Evolutionary conservation across 2,329 filamentous ascomycete species (phyloP), one percentile per base, ranked within the genome.

Genomic region (Aspergillus candidus): DNA sequence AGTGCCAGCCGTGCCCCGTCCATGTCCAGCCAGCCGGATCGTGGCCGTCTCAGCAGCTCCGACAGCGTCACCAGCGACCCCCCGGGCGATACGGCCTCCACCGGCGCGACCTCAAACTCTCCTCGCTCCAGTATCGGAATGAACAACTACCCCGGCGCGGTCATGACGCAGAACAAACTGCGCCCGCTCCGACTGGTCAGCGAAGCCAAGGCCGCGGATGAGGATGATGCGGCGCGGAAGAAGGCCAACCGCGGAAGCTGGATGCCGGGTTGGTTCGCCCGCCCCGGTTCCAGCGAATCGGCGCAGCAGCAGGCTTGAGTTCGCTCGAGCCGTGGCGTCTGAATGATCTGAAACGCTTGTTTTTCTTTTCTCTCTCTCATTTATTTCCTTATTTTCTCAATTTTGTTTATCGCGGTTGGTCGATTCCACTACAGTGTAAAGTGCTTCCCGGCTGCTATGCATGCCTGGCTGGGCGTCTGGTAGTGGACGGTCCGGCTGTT

Each of bases 111-210:
- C 2, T 72, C 74, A 29, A 77, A 72, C 48, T 78, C 78, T 8
- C 77, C 78, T 3, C 75, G 77, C 44, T 84, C 86, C 69, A 79
- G 75, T 54, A 82, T 78, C 59, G 82, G 79, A 56, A 76, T 83
- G 56, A 84, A 77, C 59, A 83, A 82, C 47, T 84, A 88, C 46
- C 84, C 82, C 30, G 77, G 74, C 8, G 80, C 77, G n/a, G 73
- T 77, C 8, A 73, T 74, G 60, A 78, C 75, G 15, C 77, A 78
- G 54, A 84, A 83, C 59, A 93, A 93, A 67, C 82, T 94, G 46
- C 79, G 90, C 31, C 91, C 91, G 6, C 72, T 98, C 52, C 78
- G 91, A 12, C 75, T 98, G 27, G 89, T 97, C 53, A 70, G 67
- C 41, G 70, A 70, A 43, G 59, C 65, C 17, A 62, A 72, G 41